A percentile compares a stretch with the other conserved stretches of the same genome.
Evolutionary conservation across 345 rosid species (phyloP).

Genomic region (Citrus maxima): DNA sequence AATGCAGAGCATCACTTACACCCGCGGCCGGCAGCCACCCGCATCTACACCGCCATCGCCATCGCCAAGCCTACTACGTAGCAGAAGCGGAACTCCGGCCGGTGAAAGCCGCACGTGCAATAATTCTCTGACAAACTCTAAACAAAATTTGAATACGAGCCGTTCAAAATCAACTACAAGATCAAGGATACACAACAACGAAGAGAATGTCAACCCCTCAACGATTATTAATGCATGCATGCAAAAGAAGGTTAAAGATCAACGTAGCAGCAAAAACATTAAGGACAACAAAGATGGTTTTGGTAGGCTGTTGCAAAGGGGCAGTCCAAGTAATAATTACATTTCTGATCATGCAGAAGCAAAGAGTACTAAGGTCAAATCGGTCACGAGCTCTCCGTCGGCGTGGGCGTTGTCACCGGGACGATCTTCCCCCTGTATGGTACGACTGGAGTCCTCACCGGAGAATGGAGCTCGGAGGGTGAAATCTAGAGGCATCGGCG

Average conservation of each 20-base stretch:
- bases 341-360: background rate
- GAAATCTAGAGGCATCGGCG: conserved; percentile 30
- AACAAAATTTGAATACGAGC: conserved; percentile 14
- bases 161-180: conserved; percentile 47
- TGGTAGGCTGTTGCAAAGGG: conserved; percentile 37
- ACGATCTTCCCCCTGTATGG: conserved; percentile 30
- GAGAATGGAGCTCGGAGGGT: conserved; percentile 13
- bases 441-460: conserved; percentile 28
- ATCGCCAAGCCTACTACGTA: conserved; percentile 28
- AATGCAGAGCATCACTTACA: conserved; percentile 18
- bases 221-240: background rate
- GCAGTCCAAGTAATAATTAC: conserved; percentile 24
- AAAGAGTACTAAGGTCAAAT: conserved; percentile 19
- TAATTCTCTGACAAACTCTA: background rate
- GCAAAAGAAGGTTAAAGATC: conserved; percentile 16
- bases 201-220: conserved; percentile 11
- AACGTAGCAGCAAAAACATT: too few relatives aligned
- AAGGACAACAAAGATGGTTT: conserved; percentile 18
- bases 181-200: conserved; percentile 10
- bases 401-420: conserved; percentile 87
- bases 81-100: conserved; percentile 39
- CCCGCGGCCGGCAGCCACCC: conserved; percentile 14
- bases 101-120: conserved; percentile 15
- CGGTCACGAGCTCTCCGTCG: conserved; percentile 43
- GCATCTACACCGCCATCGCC: background rate